Base-by-base conservation (phyloP, 257 asterid species). In the Scutellaria minor region DNA sequence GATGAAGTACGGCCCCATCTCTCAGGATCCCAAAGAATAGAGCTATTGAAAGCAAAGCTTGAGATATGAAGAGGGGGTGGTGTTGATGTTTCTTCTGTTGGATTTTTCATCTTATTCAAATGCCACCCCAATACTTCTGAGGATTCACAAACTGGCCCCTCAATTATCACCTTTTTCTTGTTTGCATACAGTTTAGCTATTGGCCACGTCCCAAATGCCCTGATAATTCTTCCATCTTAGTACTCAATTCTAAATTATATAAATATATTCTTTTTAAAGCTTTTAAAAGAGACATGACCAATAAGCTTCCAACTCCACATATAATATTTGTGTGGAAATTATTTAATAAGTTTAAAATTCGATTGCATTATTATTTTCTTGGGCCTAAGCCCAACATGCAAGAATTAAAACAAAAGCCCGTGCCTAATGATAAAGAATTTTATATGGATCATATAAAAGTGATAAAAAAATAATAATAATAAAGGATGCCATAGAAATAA, bases 21-120 rank as follows among this genome's bases (percentile, higher is more conserved):
- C 74, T 93, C 96, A 2, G 98, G 97, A 84, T 93, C 98, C 98
- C 98, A 93, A 13, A 93, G 92, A 68, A 90, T 85, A 4, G 98
- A 93, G 75, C 94, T 93, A 64, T 90, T 93, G 82, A 93, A 93
- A 7, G 97, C 97, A 78, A 94, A 89, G 48, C 87, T 88, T 14
- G 98, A 91, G 74, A 91, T 82, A 44, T 82, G 96, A 75, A 93
- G 83, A 12, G 87, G 78, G 62, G 87, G 87, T 57, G 83, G 57
- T 66, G 85, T 45, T 44, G 75, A 10, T 18, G 27, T 24, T 24
- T 1, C 27, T 24, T 24, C 27, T 70, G 84, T 54, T 67, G 79
- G 20, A 39, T 88, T 87, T 52, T 81, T 85, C 85, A 57, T 70
- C 73, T 72, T 85, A 75, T 86, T 93, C 88, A 90, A 75, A 85